Evolutionary conservation across 169 alveolate genomes (phyloP).

Genomic region (Eimeria zaria): DNA sequence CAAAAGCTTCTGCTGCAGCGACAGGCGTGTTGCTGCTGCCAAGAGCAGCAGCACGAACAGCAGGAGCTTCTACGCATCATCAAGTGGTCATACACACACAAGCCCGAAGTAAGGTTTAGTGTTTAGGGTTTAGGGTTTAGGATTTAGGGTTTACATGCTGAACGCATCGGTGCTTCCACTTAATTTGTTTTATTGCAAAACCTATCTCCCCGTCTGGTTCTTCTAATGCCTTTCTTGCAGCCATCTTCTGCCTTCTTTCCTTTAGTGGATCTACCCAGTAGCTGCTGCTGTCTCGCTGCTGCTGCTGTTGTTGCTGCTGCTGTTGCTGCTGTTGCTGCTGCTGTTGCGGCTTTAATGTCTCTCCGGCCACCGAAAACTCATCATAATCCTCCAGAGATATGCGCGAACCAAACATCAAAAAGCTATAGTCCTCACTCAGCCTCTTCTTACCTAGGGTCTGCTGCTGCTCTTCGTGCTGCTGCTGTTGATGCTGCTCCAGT

Average conservation of each 20-base stretch:
- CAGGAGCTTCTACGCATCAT: background rate
- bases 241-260: conserved; percentile 5
- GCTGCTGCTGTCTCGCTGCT: conserved; percentile 13
- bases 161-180: conserved; percentile 19
- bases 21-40: background rate
- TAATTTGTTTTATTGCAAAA: conserved; percentile 6
- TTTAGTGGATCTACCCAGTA: conserved; percentile 29
- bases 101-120: background rate
- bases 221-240: background rate
- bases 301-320: conserved; percentile 44
- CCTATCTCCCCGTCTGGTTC: conserved; percentile 16
- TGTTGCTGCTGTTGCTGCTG: conserved; percentile 50
- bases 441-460: background rate
- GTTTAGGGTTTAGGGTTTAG: background rate
- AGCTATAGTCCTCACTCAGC: conserved; percentile 22
- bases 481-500: background rate
- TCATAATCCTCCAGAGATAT: conserved; percentile 2
- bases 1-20: background rate
- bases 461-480: background rate
- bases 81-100: too few species aligned
- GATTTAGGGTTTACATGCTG: conserved; percentile 17
- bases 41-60: background rate
- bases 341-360: background rate
- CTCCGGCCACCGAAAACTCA: background rate
- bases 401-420: conserved; percentile 25